These are phyloP conservation scores for Cryphonectria parasitica DNA, from an alignment of 2,329 filamentous ascomycete genomes.

Conservation along the genomic window DNA sequence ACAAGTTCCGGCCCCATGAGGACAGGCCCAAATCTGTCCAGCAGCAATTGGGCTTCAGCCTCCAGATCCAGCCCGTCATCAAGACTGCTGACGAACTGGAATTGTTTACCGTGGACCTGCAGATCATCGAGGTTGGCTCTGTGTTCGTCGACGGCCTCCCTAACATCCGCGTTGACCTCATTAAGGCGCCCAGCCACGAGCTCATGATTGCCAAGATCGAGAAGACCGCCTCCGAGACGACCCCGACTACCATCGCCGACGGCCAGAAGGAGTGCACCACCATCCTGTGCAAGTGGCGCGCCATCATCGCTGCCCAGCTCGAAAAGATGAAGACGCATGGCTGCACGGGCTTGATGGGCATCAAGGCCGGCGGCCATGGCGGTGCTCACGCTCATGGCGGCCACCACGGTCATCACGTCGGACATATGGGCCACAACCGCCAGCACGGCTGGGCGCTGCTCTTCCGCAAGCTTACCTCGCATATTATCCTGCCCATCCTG, in stretches of 20 bases:
- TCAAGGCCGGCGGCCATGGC: slow-evolving; percentile 25
- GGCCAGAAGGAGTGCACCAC: slow-evolving; percentile 45
- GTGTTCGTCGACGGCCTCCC: slow-evolving; percentile 59
- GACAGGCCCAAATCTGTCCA: slow-evolving; percentile 31
- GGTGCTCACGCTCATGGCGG: slow-evolving; percentile 26
- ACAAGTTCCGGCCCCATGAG: slow-evolving; percentile 30
- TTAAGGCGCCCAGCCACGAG: slow-evolving; percentile 60
- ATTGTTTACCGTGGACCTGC: slow-evolving; percentile 57
- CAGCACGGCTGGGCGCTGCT: slow-evolving; percentile 49
- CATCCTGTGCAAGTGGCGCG: slow-evolving; percentile 60
- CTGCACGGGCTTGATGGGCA: slow-evolving; percentile 44
- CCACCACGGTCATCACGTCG: slow-evolving; percentile 32
- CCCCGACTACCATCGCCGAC: slow-evolving; percentile 35
- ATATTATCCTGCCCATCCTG: slow-evolving; percentile 69
- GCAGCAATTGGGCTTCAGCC: slow-evolving; percentile 53
- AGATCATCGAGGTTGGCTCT: slow-evolving; percentile 63
- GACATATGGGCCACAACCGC: slow-evolving; percentile 18
- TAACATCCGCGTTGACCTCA: slow-evolving; percentile 61
- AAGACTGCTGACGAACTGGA: slow-evolving; percentile 57
- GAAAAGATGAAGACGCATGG: slow-evolving; percentile 42
- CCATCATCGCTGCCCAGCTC: slow-evolving; percentile 51
- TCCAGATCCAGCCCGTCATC: slow-evolving; percentile 48
- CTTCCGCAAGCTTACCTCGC: slow-evolving; percentile 59
- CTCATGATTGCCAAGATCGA: slow-evolving; percentile 58
- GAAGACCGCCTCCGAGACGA: slow-evolving; percentile 38